phyloP scores from a whole-genome alignment of 306 rosid species.

The Sicyos edulis region DNA sequence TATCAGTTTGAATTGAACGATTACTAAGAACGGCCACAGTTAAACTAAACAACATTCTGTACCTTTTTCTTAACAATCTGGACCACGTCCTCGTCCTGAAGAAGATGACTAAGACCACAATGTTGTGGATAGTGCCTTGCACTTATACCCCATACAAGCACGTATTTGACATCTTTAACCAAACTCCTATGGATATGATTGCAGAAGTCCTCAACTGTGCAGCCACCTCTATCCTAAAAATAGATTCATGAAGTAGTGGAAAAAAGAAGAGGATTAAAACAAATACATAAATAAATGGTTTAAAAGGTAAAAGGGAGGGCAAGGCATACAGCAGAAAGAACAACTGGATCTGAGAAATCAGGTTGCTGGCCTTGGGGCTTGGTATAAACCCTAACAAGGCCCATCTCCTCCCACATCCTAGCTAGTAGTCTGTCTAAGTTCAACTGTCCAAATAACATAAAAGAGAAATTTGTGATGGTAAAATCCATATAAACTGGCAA shows the following conservation, averaged over 20 bases:
- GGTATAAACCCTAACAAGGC: constrained; percentile 92
- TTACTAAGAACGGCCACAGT: neutral
- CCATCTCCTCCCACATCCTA: constrained; percentile 99
- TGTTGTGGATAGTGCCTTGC: constrained; percentile 97
- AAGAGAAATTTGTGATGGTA: constrained; percentile 8
- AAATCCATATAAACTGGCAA: neutral
- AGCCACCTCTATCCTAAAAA: constrained; percentile 93
- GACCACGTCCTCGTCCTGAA: constrained; percentile 87
- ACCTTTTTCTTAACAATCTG: constrained; percentile 99
- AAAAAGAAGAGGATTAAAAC: neutral
- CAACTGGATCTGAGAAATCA: constrained; percentile 86
- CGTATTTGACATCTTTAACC: constrained; percentile 95
- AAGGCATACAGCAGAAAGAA: constrained; percentile 81
- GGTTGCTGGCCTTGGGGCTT: constrained; percentile 99
- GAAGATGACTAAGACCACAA: constrained; percentile 75
- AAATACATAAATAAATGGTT: constrained; percentile 10
- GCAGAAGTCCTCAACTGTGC: constrained; percentile 91
- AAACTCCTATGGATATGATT: constrained; percentile 93
- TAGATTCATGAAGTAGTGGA: constrained; percentile 26
- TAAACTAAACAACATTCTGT: constrained; percentile 10
- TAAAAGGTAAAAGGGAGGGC: constrained; percentile 19
- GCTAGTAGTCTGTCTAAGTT: constrained; percentile 90
- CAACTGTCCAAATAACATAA: constrained; percentile 51
- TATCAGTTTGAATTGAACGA: neutral
- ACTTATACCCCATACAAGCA: constrained; percentile 93